Evolutionary conservation across 345 rosid genomes (phyloP).

Genomic region (Pistacia vera): DNA sequence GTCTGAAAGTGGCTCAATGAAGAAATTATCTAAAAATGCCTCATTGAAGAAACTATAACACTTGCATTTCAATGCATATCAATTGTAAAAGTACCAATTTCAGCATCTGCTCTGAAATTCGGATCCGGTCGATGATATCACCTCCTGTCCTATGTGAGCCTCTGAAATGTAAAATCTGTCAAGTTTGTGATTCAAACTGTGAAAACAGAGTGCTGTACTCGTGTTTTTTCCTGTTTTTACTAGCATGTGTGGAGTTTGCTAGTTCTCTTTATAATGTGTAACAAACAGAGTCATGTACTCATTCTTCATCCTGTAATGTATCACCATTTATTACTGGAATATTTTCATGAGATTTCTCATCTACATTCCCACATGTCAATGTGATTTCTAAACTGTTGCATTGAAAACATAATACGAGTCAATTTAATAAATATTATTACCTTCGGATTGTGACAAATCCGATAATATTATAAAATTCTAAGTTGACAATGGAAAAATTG

Average conservation of each 20-base stretch:
- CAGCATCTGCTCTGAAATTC: not conserved
- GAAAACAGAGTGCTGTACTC: not conserved
- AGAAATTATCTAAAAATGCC: conserved; percentile 33
- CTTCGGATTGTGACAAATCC: too few relatives aligned
- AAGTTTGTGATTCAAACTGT: conserved; percentile 11
- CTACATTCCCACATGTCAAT: not conserved
- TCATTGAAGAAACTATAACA: conserved; percentile 25
- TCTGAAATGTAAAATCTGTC: conserved; percentile 15
- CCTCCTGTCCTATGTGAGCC: conserved; percentile 4
- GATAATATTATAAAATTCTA: too few relatives aligned
- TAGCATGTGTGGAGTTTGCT: conserved; percentile 13
- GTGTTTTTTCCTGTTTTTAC: not conserved
- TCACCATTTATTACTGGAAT: not conserved
- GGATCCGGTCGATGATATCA: conserved; percentile 1
- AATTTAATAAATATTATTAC: too few relatives aligned
- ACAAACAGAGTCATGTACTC: not conserved
- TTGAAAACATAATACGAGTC: not conserved
- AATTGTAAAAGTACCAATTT: not conserved
- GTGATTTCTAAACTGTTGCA: conserved; percentile 2
- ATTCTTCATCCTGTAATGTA: not conserved
- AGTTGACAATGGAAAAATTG: too few relatives aligned
- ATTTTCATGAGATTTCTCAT: not conserved
- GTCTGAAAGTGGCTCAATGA: conserved; percentile 32
- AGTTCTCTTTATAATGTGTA: not conserved
- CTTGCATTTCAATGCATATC: not conserved